Evolutionary conservation across 2,329 filamentous ascomycete genomes (phyloP), one percentile per base, ranked within the genome.

Genomic region (Arthrinium phaeospermum): DNA sequence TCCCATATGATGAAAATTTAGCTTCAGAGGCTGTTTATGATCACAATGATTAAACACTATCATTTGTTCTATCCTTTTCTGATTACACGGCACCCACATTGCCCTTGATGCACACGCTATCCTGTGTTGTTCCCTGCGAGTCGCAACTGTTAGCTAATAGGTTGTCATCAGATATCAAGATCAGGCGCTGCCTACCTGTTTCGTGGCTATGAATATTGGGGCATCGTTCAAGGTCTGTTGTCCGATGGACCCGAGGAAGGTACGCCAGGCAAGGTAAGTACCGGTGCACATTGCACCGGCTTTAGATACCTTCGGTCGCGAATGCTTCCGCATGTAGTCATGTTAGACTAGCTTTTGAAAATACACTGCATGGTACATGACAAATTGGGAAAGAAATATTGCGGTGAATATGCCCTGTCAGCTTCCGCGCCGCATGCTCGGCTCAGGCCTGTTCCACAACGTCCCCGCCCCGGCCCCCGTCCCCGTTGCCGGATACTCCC

Each of bases 11-110:
- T 64, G 57, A 64, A 64, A 64, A 64, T 64, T 64, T 64, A 64
- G 57, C 57, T 64, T 64, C 57, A 64, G 57, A 64, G 57, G 57
- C 57, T 64, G 57, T 64, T 64, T 64, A 64, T 64, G 57, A 64
- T 41, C 57, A 64, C 57, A n/a, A 64, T 64, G 57, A 64, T 64
- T 64, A 64, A 64, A 64, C 57, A 64, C 41, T 22, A 64, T 51
- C 49, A 64, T 37, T 64, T 64, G 57, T 64, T 64, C 57, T 64
- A 64, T 64, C 57, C 34, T 64, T 37, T 64, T 64, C 57, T 64
- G 57, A 64, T 64, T 41, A 64, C 10, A 22, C 19, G 57, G 57
- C 57, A 64, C 34, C 57, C 57, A 34, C 14, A 7, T 57, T 22
- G 30, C 57, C 57, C 34, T 13, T 37, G 57, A 64, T 24, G 22